These are phyloP conservation scores for Pleurozium schreberi DNA, from an alignment of 225 moss, liverwort and hornwort genomes.

Conservation along the genomic window DNA sequence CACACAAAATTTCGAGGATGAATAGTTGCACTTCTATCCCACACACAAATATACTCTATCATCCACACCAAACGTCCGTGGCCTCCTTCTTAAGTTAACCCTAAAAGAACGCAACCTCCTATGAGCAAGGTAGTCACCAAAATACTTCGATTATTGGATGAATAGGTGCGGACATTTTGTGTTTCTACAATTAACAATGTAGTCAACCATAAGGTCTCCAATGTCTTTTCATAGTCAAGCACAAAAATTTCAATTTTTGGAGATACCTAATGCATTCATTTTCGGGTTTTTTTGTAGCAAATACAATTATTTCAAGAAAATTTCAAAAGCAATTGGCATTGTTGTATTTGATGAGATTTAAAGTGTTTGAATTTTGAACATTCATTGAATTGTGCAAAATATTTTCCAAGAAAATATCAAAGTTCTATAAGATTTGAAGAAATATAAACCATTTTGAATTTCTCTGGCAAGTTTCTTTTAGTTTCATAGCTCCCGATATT, in stretches of 20 bases:
- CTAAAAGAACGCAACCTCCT: rapidly evolving
- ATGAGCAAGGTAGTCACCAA: background rate
- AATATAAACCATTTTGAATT: background rate
- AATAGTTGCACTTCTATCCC: no score
- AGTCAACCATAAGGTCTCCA: background rate
- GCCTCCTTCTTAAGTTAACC: background rate
- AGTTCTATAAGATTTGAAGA: background rate
- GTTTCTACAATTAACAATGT: rapidly evolving
- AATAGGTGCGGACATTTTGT: background rate
- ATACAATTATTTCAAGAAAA: no score
- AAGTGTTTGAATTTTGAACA: background rate
- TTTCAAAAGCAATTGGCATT: background rate
- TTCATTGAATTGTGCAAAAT: background rate
- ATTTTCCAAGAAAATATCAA: background rate
- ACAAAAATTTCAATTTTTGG: background rate
- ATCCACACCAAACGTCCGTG: no score
- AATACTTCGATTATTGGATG: background rate
- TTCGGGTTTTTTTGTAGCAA: background rate
- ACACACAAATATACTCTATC: no score
- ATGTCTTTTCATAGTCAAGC: rapidly evolving
- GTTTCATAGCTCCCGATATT: no score
- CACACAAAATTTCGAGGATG: no score
- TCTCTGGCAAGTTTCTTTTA: background rate
- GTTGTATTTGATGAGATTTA: background rate
- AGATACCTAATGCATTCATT: background rate